Evolutionary conservation across 768 basidiomycete species (phyloP).

Genomic region (Glaciozyma martinii): DNA sequence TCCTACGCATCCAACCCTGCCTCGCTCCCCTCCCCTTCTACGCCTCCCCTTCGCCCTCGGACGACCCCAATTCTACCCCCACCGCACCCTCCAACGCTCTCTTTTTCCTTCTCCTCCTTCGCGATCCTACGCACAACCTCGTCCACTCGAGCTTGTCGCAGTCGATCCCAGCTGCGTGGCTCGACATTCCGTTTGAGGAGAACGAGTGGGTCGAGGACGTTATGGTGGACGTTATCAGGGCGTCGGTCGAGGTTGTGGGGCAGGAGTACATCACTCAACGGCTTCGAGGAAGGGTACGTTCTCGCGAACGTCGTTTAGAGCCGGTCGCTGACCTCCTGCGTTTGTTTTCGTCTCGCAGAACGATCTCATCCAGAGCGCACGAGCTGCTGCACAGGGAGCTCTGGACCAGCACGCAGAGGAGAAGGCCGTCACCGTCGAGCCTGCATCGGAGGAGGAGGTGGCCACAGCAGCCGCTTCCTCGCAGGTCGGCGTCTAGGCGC

Average conservation of each 20-base stretch:
- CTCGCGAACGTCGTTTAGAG: too few species aligned
- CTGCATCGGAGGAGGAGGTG: neutral
- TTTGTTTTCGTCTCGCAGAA: too few species aligned
- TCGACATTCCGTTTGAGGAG: conserved; percentile 73
- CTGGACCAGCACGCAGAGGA: neutral
- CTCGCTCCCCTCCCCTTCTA: conserved; percentile 48
- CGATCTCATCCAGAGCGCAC: too few species aligned
- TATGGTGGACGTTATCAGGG: conserved; percentile 72
- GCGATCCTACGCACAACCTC: conserved; percentile 71
- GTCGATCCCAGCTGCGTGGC: conserved; percentile 71
- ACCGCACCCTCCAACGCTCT: conserved; percentile 44
- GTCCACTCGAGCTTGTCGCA: conserved; percentile 72
- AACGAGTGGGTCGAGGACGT: conserved; percentile 91
- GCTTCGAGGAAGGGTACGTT: too few species aligned
- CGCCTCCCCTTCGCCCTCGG: conserved; percentile 34
- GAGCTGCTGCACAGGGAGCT: neutral
- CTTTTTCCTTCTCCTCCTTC: conserved; percentile 61
- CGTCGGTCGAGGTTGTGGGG: conserved; percentile 70
- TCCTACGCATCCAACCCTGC: conserved; percentile 86
- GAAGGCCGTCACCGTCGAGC: neutral
- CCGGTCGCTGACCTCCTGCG: too few species aligned
- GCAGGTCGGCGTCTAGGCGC: too few species aligned
- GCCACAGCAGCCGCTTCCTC: neutral
- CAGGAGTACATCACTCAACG: conserved; percentile 23
- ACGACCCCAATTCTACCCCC: conserved; percentile 31